Percentiles rank a stretch among this genome's conserved stretches.
Conservation (phyloP, 169 alveolate species). For the Plasmodium billcollinsi region DNA sequence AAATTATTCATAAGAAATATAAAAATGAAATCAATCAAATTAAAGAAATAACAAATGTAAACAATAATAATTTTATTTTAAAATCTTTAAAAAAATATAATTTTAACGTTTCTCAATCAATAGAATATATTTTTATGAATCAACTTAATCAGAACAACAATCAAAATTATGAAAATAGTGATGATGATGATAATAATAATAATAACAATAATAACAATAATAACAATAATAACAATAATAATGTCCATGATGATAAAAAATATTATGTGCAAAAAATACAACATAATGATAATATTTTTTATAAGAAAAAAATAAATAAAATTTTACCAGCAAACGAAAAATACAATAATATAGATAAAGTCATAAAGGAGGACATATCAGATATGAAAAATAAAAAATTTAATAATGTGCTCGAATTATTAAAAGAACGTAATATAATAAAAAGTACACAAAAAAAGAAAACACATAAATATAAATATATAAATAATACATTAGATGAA, state of each 20-base stretch:
- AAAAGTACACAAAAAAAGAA: constrained; percentile 38
- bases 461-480: constrained; percentile 25
- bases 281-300: background rate
- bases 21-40: constrained; percentile 47
- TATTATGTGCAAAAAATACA: no score
- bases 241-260: background rate
- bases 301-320: background rate
- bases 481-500: constrained; percentile 17
- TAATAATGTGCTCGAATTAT: constrained; percentile 29
- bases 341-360: background rate
- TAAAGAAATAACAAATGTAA: constrained; percentile 23
- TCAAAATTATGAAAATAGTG: background rate
- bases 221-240: background rate
- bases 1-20: constrained; percentile 14
- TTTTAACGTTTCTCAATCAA: constrained; percentile 16
- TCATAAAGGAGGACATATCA: background rate
- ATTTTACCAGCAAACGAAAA: background rate
- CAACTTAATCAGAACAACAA: background rate
- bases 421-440: constrained; percentile 13
- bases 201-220: background rate
- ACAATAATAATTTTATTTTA: constrained; percentile 5
- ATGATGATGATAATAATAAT: background rate
- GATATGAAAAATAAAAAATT: background rate
- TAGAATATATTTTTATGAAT: constrained; percentile 11
- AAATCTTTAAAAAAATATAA: constrained; percentile 30